Base-by-base conservation (phyloP, 2,329 filamentous ascomycete genomes). In the Aspergillus udagawae region DNA sequence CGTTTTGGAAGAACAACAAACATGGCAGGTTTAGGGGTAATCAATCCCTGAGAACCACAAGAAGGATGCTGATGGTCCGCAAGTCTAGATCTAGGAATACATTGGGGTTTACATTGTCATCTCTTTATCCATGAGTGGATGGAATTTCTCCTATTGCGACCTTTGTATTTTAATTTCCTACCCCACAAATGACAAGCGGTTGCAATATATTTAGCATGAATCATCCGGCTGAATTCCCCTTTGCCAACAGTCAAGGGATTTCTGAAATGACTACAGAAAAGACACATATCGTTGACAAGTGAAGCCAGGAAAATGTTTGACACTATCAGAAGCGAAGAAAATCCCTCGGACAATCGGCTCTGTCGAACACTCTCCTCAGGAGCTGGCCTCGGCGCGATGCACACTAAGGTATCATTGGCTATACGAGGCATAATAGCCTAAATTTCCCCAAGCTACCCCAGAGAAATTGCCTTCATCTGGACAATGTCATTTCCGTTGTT, bases 391-490 rank as follows among this genome's bases (percentile, higher is more conserved):
- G 14, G 6, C 14, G 32, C 5, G 12, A 17, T 38, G 32, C 3
- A 38, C 14, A 7, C 14, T 38, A 12, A 12, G 28, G 28, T 12
- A 9, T 45, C 20, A 45, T 45, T 23, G 42, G 42, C 42, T 23
- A 45, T 45, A 45, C n/a, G 2, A 45, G n/a, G 10, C 7, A 45
- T 23, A 21, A 45, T 45, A 45, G 42, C n/a, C 42, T 45, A 45
- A n/a, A 44, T 23, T 45, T 45, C 42, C n/a, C 8, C 42, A 45
- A 21, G 21, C 42, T 45, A 21, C n/a, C 42, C 42, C 42, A 45
- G 42, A 44, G 7, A 5, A 23, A 21, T 77, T 66, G 32, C 2
- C 14, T 38, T 5, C 32, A 17, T 38, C 14, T 7, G 8, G 14
- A 17, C 32, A 38, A 38, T 5, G 32, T 38, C 14, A 38, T 38